These are phyloP conservation scores for Saccharomycopsis capsularis DNA, from an alignment of 805 yeast species.

Conservation along the genomic window DNA sequence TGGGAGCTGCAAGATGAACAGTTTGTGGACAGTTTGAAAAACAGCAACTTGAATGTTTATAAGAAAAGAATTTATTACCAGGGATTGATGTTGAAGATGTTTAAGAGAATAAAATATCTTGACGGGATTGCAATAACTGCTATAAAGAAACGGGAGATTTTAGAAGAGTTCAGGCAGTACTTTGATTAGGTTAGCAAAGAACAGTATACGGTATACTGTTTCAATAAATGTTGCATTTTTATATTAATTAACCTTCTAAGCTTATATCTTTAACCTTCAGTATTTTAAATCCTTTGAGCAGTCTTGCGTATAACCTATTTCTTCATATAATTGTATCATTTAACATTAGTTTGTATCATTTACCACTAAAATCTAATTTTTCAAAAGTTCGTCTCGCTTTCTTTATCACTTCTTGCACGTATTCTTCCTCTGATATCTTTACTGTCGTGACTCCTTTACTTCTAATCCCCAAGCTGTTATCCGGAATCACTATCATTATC, in stretches of 20 bases:
- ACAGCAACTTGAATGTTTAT: conserved; percentile 8
- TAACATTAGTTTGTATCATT: too few species aligned
- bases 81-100: conserved; percentile 17
- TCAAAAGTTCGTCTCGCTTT: conserved; percentile 19
- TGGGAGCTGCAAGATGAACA: conserved; percentile 16
- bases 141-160: conserved; percentile 8
- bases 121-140: conserved; percentile 18
- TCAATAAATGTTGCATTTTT: too few species aligned
- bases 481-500: conserved; percentile 38
- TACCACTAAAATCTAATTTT: conserved; percentile 14
- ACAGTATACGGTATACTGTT: too few species aligned
- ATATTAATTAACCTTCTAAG: too few species aligned
- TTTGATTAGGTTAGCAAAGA: too few species aligned
- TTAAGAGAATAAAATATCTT: conserved; percentile 13
- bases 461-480: conserved; percentile 24
- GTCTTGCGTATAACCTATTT: too few species aligned
- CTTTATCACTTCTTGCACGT: conserved; percentile 21
- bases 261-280: too few species aligned
- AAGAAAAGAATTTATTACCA: conserved; percentile 20
- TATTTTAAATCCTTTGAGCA: too few species aligned
- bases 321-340: too few species aligned
- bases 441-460: conserved; percentile 15
- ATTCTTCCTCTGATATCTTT: conserved; percentile 21
- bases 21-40: conserved; percentile 15
- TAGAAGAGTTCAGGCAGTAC: conserved; percentile 11